Evolutionary conservation across 2,329 filamentous ascomycete genomes (phyloP).

Genomic region (Tolypocladium capitatum): DNA sequence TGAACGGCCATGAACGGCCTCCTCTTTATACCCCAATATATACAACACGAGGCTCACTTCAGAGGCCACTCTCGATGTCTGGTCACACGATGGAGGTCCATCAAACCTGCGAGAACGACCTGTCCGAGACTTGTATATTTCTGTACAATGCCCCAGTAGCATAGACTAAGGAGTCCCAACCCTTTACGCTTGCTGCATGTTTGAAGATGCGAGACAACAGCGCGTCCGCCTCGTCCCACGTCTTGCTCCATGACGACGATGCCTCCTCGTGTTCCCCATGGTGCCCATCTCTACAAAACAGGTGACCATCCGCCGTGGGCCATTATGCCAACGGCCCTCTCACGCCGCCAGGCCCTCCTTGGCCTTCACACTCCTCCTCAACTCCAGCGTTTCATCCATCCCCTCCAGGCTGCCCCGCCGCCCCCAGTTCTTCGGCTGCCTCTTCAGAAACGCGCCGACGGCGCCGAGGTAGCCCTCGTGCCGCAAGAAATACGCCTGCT

Average conservation of each 20-base stretch:
- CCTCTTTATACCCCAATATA: neutral
- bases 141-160: neutral
- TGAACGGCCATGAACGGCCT: neutral
- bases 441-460: slow-evolving; percentile 86
- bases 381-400: slow-evolving; percentile 18
- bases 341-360: slow-evolving; percentile 1
- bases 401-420: slow-evolving; percentile 63
- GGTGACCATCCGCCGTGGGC: neutral
- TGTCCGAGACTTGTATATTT: neutral
- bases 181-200: neutral
- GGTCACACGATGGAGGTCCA: neutral
- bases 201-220: neutral
- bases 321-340: neutral
- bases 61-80: neutral
- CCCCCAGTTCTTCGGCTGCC: slow-evolving; percentile 85
- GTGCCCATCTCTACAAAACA: neutral
- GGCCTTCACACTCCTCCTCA: slow-evolving; percentile 9
- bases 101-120: neutral
- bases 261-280: too few species aligned
- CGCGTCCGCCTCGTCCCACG: neutral
- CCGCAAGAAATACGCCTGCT: slow-evolving; percentile 89
- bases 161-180: neutral
- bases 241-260: too few species aligned
- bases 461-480: slow-evolving; percentile 93
- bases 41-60: neutral